Evolutionary conservation across 2,329 filamentous ascomycete species (phyloP), one percentile per base, ranked within the genome.

Genomic region (Sordariomycetes sp.): DNA sequence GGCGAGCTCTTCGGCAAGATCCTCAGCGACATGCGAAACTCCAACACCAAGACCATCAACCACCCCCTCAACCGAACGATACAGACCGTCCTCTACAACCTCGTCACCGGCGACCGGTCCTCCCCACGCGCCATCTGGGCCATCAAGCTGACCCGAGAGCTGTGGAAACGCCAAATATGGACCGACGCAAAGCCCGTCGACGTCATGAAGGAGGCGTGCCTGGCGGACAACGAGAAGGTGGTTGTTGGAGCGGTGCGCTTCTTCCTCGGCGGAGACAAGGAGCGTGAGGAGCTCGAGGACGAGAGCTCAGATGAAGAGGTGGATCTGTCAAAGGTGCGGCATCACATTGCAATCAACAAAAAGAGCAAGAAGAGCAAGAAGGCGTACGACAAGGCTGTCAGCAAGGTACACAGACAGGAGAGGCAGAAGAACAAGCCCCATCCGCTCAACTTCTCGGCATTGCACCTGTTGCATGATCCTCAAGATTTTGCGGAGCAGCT

Each of bases 101-200:
- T 96, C 17, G 75, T 96, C 29, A 86, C 85, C 12, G 84, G 83
- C 4, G 90, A 98, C 55, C 78, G 83, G 27, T 70, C 82, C 8
- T 93, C 87, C 1, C 72, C 85, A 1, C 92, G 94, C 50, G 86
- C 84, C 4, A 70, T 98, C 32, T 98, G 92, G 92, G 87, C 92
- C 4, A 86, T 95, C 40, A 95, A 95, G 59, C 74, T 98, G 43
- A 94, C 88, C 4, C 75, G 90, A 41, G 92, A 98, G 63, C 67
- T 98, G 51, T 98, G 92, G 92, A 94, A 88, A 61, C 75, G 90
- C 30, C 88, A 95, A 48, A 80, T 96, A 42, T 98, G 92, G 92
- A 86, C 84, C 8, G 92, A 98, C 49, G 76, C 87, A 3, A 92
- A 88, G 55, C 80, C 90, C 0, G 92, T 96, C n/a, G 87, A 94